phyloP scores from a whole-genome alignment of 176 grass and related monocot species.

The Aegilops longissima region DNA sequence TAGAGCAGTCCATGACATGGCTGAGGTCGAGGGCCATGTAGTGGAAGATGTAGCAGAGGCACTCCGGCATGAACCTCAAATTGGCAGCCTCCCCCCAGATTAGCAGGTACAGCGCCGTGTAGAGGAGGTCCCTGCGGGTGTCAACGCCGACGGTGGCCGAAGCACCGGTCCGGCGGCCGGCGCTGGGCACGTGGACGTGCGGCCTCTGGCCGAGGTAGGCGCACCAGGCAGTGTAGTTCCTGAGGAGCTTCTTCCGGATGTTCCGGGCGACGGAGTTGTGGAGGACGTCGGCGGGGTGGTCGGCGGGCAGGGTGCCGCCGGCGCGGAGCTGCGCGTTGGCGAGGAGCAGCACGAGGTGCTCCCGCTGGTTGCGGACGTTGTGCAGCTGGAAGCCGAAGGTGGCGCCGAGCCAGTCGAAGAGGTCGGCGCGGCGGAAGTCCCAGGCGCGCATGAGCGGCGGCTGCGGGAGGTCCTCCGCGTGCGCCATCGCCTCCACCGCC shows the following conservation, averaged over 20 bases:
- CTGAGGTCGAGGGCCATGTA: constrained; percentile 81
- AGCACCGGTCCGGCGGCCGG: not conserved
- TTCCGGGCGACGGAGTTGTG: constrained; percentile 42
- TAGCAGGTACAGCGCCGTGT: constrained; percentile 81
- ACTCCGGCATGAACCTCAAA: constrained; percentile 88
- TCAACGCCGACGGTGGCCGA: constrained; percentile 16
- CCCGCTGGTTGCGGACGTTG: constrained; percentile 91
- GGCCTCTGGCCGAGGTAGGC: constrained; percentile 64
- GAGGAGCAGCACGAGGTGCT: constrained; percentile 96
- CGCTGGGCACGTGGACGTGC: constrained; percentile 40
- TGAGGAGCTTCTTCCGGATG: constrained; percentile 78
- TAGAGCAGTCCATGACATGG: constrained; percentile 57
- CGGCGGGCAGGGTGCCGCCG: not conserved
- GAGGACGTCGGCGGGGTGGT: constrained; percentile 61
- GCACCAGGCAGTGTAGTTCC: constrained; percentile 84
- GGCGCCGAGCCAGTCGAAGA: constrained; percentile 90
- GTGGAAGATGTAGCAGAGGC: constrained; percentile 95
- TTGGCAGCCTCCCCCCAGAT: constrained; percentile 97
- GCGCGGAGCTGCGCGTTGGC: constrained; percentile 88
- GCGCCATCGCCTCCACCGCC: constrained; percentile 55
- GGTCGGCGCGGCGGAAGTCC: constrained; percentile 48
- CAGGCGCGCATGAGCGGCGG: constrained; percentile 38
- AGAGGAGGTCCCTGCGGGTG: constrained; percentile 68
- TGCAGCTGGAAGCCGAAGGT: constrained; percentile 89
- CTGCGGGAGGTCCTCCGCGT: constrained; percentile 49